Evolutionary conservation across 768 basidiomycete genomes (phyloP).

Genomic region (Phlegmacium glaucopus): DNA sequence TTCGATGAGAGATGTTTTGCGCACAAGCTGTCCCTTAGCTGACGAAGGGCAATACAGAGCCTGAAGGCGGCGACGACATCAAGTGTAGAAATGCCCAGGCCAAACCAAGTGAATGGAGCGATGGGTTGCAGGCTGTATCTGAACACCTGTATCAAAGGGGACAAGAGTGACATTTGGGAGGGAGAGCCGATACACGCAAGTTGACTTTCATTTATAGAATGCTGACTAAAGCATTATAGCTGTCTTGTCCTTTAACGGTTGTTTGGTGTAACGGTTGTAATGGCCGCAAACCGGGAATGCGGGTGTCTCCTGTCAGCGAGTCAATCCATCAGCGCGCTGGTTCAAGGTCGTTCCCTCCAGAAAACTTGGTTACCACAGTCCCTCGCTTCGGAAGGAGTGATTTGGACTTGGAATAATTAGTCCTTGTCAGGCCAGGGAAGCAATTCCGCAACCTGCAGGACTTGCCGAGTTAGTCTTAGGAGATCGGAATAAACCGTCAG

Average conservation of each 20-base stretch:
- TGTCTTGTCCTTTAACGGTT: constrained; percentile 2
- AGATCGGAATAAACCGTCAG: constrained; percentile 85
- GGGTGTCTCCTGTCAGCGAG: constrained; percentile 63
- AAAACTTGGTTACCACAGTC: constrained; percentile 87
- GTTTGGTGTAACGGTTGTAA: constrained; percentile 74
- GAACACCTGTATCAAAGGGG: constrained; percentile 48
- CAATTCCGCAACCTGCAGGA: constrained; percentile 88
- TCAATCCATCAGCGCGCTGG: constrained; percentile 73
- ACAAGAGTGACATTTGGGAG: constrained; percentile 31
- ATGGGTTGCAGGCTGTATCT: constrained; percentile 53
- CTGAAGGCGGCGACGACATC: constrained; percentile 68
- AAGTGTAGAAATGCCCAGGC: constrained; percentile 53
- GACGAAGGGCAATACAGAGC: constrained; percentile 66
- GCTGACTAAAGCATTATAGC: not conserved
- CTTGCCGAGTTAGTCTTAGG: constrained; percentile 91
- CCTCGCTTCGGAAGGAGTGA: constrained; percentile 62
- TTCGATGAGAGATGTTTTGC: constrained; percentile 24
- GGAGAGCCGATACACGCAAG: not conserved
- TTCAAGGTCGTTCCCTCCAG: constrained; percentile 93
- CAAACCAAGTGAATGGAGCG: constrained; percentile 68
- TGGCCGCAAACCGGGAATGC: constrained; percentile 82
- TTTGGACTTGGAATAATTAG: constrained; percentile 76
- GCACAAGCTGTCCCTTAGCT: constrained; percentile 48
- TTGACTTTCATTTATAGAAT: not conserved
- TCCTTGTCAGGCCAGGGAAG: constrained; percentile 87